These are phyloP conservation scores for Wickerhamomyces mucosus DNA, from an alignment of 805 yeast species.

Conservation along the genomic window DNA sequence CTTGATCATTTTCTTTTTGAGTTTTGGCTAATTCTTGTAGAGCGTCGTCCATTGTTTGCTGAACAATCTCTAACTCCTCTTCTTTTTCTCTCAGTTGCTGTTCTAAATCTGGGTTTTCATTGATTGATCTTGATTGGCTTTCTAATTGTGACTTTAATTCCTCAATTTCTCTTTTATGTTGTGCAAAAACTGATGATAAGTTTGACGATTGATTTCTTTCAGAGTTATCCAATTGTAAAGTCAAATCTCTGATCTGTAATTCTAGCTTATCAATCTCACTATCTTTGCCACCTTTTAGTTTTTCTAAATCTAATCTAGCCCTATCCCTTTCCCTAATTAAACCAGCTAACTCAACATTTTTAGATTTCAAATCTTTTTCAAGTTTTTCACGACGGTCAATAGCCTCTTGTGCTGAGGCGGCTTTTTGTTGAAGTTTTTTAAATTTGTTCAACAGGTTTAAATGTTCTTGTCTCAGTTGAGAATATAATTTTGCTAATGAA, in stretches of 20 bases:
- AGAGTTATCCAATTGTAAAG: slow-evolving; percentile 45
- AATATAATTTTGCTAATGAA: slow-evolving; percentile 77
- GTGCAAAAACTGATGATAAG: slow-evolving; percentile 45
- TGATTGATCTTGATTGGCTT: slow-evolving; percentile 11
- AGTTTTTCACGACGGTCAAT: slow-evolving; percentile 72
- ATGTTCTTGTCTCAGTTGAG: slow-evolving; percentile 89
- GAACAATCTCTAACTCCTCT: slow-evolving; percentile 68
- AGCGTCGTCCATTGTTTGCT: slow-evolving; percentile 72
- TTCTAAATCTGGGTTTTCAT: slow-evolving; percentile 25
- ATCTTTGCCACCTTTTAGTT: slow-evolving; percentile 53
- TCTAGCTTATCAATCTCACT: slow-evolving; percentile 57
- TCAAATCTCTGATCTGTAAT: slow-evolving; percentile 52
- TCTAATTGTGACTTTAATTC: slow-evolving; percentile 33
- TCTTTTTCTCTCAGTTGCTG: slow-evolving; percentile 54
- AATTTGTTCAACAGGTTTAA: slow-evolving; percentile 66
- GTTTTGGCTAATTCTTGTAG: slow-evolving; percentile 46
- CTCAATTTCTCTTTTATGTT: slow-evolving; percentile 55
- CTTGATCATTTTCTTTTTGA: slow-evolving; percentile 37
- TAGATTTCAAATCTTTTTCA: slow-evolving; percentile 76
- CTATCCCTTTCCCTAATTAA: slow-evolving; percentile 84
- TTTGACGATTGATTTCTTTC: slow-evolving; percentile 59
- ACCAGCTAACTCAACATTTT: slow-evolving; percentile 82
- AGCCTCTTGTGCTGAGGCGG: slow-evolving; percentile 84
- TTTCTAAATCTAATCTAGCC: slow-evolving; percentile 74
- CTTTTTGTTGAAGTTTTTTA: slow-evolving; percentile 77